Percentiles rank a stretch among this genome's conserved stretches.
phyloP scores from a whole-genome alignment of 108 stramenopile genomes.

The Nitzschia sp. region DNA sequence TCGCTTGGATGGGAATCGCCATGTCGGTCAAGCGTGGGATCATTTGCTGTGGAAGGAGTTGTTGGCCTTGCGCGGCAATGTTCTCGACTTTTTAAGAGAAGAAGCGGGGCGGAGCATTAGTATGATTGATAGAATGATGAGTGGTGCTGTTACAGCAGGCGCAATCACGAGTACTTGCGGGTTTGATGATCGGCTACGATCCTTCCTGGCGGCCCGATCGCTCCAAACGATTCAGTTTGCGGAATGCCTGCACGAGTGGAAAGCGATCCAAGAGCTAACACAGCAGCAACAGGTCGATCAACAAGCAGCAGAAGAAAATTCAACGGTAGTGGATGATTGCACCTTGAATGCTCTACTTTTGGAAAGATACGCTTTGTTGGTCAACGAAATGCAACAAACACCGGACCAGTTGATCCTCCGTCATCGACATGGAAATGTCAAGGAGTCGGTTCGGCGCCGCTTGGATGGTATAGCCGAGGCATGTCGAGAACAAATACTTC shows the following conservation, averaged over 20 bases:
- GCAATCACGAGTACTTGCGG: background rate
- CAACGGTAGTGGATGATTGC: too few species aligned
- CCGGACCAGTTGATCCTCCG: conserved; percentile 10
- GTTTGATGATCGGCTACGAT: background rate
- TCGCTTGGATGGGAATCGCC: background rate
- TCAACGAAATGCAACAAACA: conserved; percentile 26
- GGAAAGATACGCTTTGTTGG: conserved; percentile 18
- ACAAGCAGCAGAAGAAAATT: background rate
- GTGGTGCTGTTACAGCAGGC: background rate
- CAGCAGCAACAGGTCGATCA: background rate
- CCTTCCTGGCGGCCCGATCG: conserved; percentile 27
- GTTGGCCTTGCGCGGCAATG: background rate
- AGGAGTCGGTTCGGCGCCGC: background rate
- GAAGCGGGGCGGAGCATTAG: conserved; percentile 3
- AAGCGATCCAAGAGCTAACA: background rate
- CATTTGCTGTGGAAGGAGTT: background rate
- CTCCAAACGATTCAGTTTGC: conserved; percentile 29
- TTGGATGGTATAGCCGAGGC: conserved; percentile 21
- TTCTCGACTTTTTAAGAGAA: conserved; percentile 14
- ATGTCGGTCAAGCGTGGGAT: conserved; percentile 24
- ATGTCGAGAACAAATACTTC: conserved; percentile 20
- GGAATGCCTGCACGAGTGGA: conserved; percentile 24
- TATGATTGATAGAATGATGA: background rate
- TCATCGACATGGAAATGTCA: background rate
- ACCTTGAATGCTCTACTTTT: conserved; percentile 8